phyloP scores from a whole-genome alignment of 2,329 filamentous ascomycete genomes.

The Leptographium wingfieldii region DNA sequence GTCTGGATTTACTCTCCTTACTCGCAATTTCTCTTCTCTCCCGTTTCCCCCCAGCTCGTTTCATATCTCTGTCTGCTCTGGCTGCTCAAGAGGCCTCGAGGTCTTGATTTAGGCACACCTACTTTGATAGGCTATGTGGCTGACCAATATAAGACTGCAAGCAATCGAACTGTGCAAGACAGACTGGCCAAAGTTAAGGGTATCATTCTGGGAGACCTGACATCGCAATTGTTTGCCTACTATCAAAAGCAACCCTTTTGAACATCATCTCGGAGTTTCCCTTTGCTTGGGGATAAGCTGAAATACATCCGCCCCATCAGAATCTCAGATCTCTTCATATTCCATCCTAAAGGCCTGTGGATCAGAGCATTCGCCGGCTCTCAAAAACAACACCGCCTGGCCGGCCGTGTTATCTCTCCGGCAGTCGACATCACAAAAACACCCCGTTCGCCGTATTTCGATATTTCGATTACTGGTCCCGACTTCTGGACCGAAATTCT shows the following conservation, averaged over 20 bases:
- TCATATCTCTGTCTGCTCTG: neutral
- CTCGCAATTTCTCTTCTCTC: neutral
- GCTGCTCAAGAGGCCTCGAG: neutral
- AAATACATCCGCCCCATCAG: neutral
- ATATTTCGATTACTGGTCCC: neutral
- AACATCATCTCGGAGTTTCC: neutral
- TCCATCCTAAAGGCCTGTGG: neutral
- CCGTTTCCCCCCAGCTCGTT: neutral
- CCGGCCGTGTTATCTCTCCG: neutral
- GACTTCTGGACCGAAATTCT: neutral
- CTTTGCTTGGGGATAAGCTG: neutral
- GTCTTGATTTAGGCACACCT: neutral
- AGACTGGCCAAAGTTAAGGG: neutral
- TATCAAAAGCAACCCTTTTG: neutral
- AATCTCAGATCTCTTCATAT: neutral
- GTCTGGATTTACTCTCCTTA: neutral
- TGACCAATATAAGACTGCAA: neutral
- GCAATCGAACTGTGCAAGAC: neutral
- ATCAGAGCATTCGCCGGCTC: neutral
- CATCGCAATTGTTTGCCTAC: neutral
- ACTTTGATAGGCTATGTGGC: neutral
- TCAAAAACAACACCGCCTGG: neutral
- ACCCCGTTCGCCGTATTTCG: neutral
- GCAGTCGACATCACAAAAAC: neutral
- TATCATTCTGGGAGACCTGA: neutral